Evolutionary conservation across 2,329 filamentous ascomycete species (phyloP).

Genomic region (Penicillium concentricum): DNA sequence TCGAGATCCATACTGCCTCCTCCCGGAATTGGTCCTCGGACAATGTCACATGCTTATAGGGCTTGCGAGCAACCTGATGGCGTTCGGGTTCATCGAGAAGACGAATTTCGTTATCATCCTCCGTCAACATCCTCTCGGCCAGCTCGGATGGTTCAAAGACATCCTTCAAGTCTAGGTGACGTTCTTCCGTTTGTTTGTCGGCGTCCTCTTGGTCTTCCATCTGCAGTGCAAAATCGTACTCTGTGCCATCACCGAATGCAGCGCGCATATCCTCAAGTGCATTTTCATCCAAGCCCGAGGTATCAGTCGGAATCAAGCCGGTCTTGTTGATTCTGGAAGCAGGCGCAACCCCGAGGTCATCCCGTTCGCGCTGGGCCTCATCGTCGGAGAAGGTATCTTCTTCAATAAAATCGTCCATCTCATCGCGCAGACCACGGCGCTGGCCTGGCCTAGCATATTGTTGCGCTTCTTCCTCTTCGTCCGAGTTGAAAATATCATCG

Average conservation of each 20-base stretch:
- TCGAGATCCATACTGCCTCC: slow-evolving; percentile 88
- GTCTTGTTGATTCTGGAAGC: slow-evolving; percentile 69
- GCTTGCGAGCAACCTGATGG: slow-evolving; percentile 85
- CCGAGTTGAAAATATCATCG: slow-evolving; percentile 92
- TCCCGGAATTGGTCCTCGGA: slow-evolving; percentile 83
- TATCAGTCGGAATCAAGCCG: slow-evolving; percentile 70
- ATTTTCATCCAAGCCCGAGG: slow-evolving; percentile 83
- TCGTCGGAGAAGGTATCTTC: slow-evolving; percentile 91
- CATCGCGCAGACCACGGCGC: slow-evolving; percentile 66
- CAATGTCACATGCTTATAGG: slow-evolving; percentile 79
- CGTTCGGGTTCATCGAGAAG: slow-evolving; percentile 88
- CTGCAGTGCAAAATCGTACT: slow-evolving; percentile 92
- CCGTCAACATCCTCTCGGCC: slow-evolving; percentile 89
- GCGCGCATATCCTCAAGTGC: slow-evolving; percentile 93
- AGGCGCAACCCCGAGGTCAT: slow-evolving; percentile 85
- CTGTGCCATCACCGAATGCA: slow-evolving; percentile 92
- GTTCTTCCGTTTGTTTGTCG: slow-evolving; percentile 73
- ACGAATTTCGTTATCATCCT: slow-evolving; percentile 90
- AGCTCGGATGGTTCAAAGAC: slow-evolving; percentile 97
- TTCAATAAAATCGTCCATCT: slow-evolving; percentile 95
- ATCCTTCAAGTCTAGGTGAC: slow-evolving; percentile 89
- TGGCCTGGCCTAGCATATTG: slow-evolving; percentile 49
- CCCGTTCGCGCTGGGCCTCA: slow-evolving; percentile 69
- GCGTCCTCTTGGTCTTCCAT: slow-evolving; percentile 82
- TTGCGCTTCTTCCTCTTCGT: slow-evolving; percentile 71